Conservation (phyloP, 2,329 filamentous ascomycete genomes). For the Trichoderma semiorbis region DNA sequence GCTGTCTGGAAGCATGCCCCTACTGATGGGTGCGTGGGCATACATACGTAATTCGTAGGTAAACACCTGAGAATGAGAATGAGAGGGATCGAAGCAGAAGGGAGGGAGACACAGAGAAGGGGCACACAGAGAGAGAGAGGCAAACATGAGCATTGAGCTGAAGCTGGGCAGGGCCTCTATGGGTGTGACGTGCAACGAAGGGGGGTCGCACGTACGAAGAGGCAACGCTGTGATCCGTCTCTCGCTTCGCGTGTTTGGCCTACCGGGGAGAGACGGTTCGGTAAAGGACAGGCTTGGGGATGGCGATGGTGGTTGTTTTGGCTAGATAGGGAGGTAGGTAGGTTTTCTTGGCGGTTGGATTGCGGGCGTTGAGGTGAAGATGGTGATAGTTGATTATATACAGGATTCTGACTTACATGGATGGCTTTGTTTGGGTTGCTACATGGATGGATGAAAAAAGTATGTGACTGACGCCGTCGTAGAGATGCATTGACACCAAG, state of each 20-base stretch:
- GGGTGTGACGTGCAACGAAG: neutral
- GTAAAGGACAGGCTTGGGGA: neutral
- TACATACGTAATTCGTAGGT: too few relatives aligned
- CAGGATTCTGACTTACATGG: neutral
- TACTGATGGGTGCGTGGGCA: neutral
- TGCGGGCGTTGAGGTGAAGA: neutral
- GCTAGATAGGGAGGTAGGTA: neutral
- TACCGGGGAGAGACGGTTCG: conserved; percentile 5
- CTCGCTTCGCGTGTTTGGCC: conserved; percentile 15
- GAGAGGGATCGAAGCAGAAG: neutral
- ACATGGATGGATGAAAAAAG: neutral
- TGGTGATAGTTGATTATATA: neutral
- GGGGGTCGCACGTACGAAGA: neutral
- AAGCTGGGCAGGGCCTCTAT: neutral
- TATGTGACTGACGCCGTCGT: too few relatives aligned
- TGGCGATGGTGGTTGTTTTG: neutral
- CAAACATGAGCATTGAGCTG: neutral
- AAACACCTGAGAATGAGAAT: neutral
- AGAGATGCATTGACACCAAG: neutral
- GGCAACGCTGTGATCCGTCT: conserved; percentile 13
- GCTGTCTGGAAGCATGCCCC: neutral
- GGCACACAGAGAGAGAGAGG: neutral
- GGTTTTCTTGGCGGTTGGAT: neutral
- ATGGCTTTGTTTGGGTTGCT: neutral
- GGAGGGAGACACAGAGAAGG: neutral